Evolutionary conservation across 768 basidiomycete genomes (phyloP).

Genomic region (Collybia nuda): DNA sequence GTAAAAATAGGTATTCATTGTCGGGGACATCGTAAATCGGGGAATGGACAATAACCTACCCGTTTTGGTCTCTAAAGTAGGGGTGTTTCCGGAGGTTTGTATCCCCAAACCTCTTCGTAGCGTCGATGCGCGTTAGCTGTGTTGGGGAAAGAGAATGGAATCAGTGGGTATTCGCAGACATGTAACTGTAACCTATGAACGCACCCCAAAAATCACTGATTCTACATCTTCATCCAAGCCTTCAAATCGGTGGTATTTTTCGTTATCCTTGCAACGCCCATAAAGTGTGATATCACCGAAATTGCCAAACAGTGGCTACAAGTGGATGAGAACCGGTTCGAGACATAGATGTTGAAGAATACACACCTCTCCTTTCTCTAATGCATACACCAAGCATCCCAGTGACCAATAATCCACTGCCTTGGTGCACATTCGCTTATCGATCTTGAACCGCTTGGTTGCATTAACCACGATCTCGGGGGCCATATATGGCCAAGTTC

Average conservation of each 20-base stretch:
- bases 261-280: conserved; percentile 23
- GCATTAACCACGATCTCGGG: conserved; percentile 36
- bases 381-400: conserved; percentile 39
- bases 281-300: conserved; percentile 18
- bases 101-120: conserved; percentile 15
- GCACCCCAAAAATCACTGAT: conserved; percentile 30
- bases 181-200: neutral
- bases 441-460: neutral
- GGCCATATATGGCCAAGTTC: conserved; percentile 38
- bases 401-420: conserved; percentile 42
- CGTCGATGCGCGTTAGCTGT: conserved; percentile 19
- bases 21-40: too few relatives aligned
- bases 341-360: conserved; percentile 15
- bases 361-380: conserved; percentile 25
- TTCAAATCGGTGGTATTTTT: conserved; percentile 13
- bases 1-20: too few relatives aligned
- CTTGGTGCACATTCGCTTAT: conserved; percentile 23
- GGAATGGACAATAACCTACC: too few relatives aligned
- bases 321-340: neutral
- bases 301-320: neutral
- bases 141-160: neutral
- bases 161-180: neutral
- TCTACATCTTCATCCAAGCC: conserved; percentile 16
- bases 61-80: conserved; percentile 16
- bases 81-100: conserved; percentile 16